A percentile compares a stretch with the other conserved stretches of the same genome.
These are phyloP conservation scores for Basipetospora sp. DNA, from an alignment of 2,329 filamentous ascomycete species.

Conservation along the genomic window DNA sequence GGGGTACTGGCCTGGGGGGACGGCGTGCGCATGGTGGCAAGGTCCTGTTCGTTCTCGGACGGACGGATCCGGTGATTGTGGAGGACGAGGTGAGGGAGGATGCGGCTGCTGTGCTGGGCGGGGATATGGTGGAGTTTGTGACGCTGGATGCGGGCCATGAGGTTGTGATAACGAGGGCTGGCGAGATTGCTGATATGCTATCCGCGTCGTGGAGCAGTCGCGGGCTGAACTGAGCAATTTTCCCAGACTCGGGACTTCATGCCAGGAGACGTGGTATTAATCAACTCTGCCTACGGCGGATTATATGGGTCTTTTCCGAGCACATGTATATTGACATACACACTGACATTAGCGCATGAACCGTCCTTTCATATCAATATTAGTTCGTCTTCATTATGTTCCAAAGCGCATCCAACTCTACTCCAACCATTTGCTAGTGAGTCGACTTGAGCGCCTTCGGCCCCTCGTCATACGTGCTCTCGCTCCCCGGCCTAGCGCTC, in stretches of 20 bases:
- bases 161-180: slow-evolving; percentile 47
- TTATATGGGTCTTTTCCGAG: no score
- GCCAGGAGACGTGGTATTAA: no score
- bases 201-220: slow-evolving; percentile 3
- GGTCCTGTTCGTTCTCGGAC: slow-evolving; percentile 51
- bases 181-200: slow-evolving; percentile 35
- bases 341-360: no score
- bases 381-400: no score
- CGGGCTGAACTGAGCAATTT: not conserved
- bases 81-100: slow-evolving; percentile 50
- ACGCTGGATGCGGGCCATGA: slow-evolving; percentile 54
- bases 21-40: slow-evolving; percentile 28
- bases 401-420: no score
- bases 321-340: no score
- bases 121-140: slow-evolving; percentile 39
- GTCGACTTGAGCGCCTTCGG: no score
- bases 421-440: no score
- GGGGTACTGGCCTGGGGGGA: slow-evolving; percentile 11
- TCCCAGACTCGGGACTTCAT: no score
- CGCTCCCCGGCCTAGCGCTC: not conserved
- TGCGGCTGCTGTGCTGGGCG: slow-evolving; percentile 39
- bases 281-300: no score
- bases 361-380: no score
- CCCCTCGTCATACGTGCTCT: no score
- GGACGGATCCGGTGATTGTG: slow-evolving; percentile 52